Evolutionary conservation across 805 yeast species (phyloP).

Genomic region (Sungouiozyma intestinalis): DNA sequence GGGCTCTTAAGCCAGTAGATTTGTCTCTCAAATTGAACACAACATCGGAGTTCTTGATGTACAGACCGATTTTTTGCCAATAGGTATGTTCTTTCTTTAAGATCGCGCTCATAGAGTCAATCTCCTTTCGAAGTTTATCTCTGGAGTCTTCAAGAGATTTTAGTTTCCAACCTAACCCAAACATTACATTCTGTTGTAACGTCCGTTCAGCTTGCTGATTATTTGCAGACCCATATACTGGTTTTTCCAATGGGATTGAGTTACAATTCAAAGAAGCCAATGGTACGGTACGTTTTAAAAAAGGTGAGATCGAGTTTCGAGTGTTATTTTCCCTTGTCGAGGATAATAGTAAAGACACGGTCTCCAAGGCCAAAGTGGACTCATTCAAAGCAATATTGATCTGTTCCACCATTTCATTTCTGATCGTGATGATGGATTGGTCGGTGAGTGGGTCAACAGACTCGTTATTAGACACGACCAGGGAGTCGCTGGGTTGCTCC

Average conservation of each 20-base stretch:
- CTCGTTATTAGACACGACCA: neutral
- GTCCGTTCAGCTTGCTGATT: slow-evolving; percentile 11
- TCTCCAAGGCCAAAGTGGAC: slow-evolving; percentile 77
- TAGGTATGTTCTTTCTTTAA: slow-evolving; percentile 46
- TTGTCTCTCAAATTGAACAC: slow-evolving; percentile 57
- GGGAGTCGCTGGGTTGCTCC: neutral
- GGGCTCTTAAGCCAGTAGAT: slow-evolving; percentile 37
- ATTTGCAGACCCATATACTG: neutral
- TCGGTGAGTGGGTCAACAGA: neutral
- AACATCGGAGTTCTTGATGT: slow-evolving; percentile 19
- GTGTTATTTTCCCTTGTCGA: slow-evolving; percentile 79
- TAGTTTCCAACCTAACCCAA: slow-evolving; percentile 69
- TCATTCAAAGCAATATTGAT: slow-evolving; percentile 73
- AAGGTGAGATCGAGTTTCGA: slow-evolving; percentile 79
- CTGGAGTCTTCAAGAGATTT: slow-evolving; percentile 53
- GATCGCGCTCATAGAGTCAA: slow-evolving; percentile 42
- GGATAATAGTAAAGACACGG: slow-evolving; percentile 73
- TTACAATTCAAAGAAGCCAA: slow-evolving; percentile 58
- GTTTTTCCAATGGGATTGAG: slow-evolving; percentile 17
- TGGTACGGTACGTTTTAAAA: slow-evolving; percentile 60
- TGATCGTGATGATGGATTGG: slow-evolving; percentile 27
- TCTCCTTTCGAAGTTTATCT: slow-evolving; percentile 39
- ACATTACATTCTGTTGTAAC: slow-evolving; percentile 17
- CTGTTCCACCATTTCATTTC: slow-evolving; percentile 41
- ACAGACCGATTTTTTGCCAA: slow-evolving; percentile 40